Conservation (phyloP, 2,329 filamentous ascomycete genomes). For the Neonectria punicea region DNA sequence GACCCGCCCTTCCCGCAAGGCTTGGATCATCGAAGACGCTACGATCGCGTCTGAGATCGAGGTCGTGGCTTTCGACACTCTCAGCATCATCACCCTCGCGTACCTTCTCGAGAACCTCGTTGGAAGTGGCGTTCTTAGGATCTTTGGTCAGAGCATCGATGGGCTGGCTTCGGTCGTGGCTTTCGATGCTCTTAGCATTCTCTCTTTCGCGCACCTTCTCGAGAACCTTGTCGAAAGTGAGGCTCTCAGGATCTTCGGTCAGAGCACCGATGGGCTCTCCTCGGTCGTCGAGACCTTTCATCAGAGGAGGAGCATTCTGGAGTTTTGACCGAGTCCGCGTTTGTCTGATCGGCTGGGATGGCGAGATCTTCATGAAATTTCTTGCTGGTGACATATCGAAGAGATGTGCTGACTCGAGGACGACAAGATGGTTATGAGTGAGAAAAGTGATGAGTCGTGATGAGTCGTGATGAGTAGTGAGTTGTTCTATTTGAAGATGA, state of each 20-base stretch:
- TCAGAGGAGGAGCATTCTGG: constrained; percentile 34
- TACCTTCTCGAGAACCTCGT: constrained; percentile 17
- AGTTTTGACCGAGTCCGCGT: constrained; percentile 39
- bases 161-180: background rate
- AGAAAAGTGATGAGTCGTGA: background rate
- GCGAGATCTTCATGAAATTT: background rate
- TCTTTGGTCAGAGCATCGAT: constrained; percentile 23
- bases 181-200: too few species aligned
- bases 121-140: constrained; percentile 26
- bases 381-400: background rate
- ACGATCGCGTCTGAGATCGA: background rate
- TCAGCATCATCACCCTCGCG: too few species aligned
- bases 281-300: constrained; percentile 35
- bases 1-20: background rate
- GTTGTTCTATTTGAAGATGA: background rate
- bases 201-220: background rate
- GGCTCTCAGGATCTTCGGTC: constrained; percentile 25
- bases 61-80: background rate
- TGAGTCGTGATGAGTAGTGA: background rate
- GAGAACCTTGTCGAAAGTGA: constrained; percentile 28
- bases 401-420: background rate
- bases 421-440: background rate
- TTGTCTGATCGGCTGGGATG: constrained; percentile 23
- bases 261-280: constrained; percentile 22
- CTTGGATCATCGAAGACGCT: background rate